Percentiles rank a stretch among this genome's conserved stretches.
Evolutionary conservation across 1,284 basidiomycete species (phyloP).

Genomic region (Earliella scabrosa): DNA sequence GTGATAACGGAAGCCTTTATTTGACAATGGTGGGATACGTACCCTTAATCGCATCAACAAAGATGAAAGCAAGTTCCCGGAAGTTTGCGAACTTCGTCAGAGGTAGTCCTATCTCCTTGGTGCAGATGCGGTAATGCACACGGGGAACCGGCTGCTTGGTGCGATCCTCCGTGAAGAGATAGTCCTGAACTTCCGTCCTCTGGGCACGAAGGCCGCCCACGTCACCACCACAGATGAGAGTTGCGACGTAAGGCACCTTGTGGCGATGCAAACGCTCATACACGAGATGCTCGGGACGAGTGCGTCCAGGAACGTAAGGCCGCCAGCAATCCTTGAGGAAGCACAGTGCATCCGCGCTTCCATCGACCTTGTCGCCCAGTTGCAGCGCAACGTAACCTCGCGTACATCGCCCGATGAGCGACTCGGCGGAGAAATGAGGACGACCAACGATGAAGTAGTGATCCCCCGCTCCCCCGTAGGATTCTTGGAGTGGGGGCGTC

Average conservation of each 20-base stretch:
- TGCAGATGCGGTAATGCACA: slow-evolving; percentile 4
- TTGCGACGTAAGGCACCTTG: background rate
- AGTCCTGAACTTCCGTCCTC: background rate
- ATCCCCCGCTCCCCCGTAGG: background rate
- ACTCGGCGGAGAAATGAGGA: slow-evolving; percentile 3
- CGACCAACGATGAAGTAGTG: slow-evolving; percentile 1
- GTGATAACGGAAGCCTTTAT: background rate
- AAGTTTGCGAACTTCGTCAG: background rate
- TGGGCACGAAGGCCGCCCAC: slow-evolving; percentile 1
- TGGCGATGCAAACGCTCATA: background rate
- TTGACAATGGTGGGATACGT: background rate
- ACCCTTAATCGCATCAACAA: background rate
- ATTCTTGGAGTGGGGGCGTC: background rate
- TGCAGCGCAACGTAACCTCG: slow-evolving; percentile 7
- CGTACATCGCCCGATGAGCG: slow-evolving; percentile 7
- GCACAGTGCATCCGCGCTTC: background rate
- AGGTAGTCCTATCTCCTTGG: background rate
- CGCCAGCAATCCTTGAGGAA: slow-evolving; percentile 16
- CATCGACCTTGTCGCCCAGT: background rate
- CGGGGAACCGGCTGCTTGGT: background rate
- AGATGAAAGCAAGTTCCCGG: background rate
- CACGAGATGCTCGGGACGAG: slow-evolving; percentile 8
- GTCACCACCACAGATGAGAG: slow-evolving; percentile 12
- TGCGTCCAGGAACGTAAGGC: background rate
- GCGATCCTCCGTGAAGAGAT: background rate